Percentiles rank a stretch among this genome's conserved stretches.
phyloP scores from a whole-genome alignment of 78 protist species.

The Planoprotostelium fungivorum region DNA sequence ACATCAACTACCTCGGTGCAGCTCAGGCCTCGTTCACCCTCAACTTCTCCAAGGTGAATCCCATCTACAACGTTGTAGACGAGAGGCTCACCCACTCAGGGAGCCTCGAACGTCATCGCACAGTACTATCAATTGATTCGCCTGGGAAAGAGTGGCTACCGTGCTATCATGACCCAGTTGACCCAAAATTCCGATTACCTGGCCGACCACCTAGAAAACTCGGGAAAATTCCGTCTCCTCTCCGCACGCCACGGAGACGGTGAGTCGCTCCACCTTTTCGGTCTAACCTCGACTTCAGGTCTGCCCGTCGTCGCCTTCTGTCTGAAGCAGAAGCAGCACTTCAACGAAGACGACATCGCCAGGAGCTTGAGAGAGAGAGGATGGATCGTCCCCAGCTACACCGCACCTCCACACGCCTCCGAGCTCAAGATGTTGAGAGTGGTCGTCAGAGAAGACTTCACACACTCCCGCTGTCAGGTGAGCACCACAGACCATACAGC shows the following conservation, averaged over 20 bases:
- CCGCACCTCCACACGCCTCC: neutral
- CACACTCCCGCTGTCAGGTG: no score
- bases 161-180: neutral
- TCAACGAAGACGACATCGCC: neutral
- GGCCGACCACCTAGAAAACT: neutral
- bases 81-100: neutral
- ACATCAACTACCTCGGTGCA: constrained; percentile 43
- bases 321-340: neutral
- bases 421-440: neutral
- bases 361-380: neutral
- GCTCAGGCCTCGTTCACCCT: constrained; percentile 35
- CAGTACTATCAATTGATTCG: constrained; percentile 38
- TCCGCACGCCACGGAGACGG: neutral
- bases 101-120: constrained; percentile 19
- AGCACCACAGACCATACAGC: no score
- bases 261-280: neutral
- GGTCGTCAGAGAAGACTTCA: neutral
- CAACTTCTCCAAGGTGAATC: constrained; percentile 18
- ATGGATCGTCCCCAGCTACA: neutral
- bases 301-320: neutral
- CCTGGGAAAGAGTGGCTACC: constrained; percentile 30
- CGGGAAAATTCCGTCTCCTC: neutral
- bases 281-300: neutral
- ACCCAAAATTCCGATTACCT: neutral
- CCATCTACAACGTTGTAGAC: constrained; percentile 1